Evolutionary conservation across 129 eudicot genomes (phyloP), one percentile per base, ranked within the genome.

Genomic region (Tagetes patula): DNA sequence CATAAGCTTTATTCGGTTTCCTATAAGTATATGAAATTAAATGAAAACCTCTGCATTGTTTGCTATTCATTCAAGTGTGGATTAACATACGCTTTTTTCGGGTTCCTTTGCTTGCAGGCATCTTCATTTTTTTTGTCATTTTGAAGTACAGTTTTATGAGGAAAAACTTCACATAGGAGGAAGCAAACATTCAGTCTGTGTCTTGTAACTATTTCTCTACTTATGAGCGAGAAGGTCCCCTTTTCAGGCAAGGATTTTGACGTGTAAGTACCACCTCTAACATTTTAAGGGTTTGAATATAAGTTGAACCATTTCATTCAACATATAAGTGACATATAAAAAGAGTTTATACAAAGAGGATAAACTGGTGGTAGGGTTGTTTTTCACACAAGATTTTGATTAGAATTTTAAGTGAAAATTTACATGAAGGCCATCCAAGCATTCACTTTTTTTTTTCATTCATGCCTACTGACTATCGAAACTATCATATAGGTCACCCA

Each of bases 201-300:
- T 86, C 85, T 94, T 60, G 86, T 86, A 37, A 87, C 78, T 63
- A 79, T 89, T 68, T 85, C 95, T 67, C 79, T 87, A 67, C 87
- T 94, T 74, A 87, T 94, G 79, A 86, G 81, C 41, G 98, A 94
- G 81, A 84, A 84, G 80, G 89, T 94, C 39, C 98, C 98, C 6
- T 85, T 90, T 81, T 76, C 89, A 41, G 81, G 80, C 62, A 81
- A 78, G 71, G 80, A 82, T 45, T 68, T 90, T 77, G 53, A 84
- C 69, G 70, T 84, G 96, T 92, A 85, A 89, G 96, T 52, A 65
- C 70, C 72, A 14, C 56, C 60, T 72, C 40, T 77, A 71, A 14
- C 60, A 53, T 27, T 42, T 36, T 80, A 72, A 55, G 39, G 71
- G 27, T 63, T 59, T 70, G 41, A 33, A 3, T 45, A 20, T 20